phyloP scores from a whole-genome alignment of 2,329 filamentous ascomycete genomes.

The Xylariales sp. region DNA sequence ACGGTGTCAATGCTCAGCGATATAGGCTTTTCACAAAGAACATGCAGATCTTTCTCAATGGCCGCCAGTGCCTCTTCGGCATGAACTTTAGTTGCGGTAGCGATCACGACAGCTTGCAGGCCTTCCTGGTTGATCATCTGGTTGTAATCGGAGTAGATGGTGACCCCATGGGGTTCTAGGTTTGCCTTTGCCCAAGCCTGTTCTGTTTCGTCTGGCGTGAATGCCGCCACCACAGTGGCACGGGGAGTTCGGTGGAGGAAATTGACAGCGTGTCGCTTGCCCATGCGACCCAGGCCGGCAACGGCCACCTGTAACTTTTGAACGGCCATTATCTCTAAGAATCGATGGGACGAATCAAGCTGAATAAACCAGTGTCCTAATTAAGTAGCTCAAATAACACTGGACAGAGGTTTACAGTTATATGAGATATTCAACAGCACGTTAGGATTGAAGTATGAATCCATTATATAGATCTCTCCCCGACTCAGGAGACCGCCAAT shows the following conservation, averaged over 20 bases:
- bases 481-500: too few species aligned
- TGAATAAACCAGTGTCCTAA: too few species aligned
- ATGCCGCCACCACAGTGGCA: conserved; percentile 62
- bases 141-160: conserved; percentile 58
- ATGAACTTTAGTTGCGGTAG: conserved; percentile 62
- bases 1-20: conserved; percentile 70
- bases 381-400: too few species aligned
- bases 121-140: conserved; percentile 57
- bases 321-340: background rate
- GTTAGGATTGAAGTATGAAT: too few species aligned
- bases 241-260: conserved; percentile 51
- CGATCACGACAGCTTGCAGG: conserved; percentile 57
- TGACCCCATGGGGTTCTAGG: conserved; percentile 54
- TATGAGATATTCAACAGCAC: too few species aligned
- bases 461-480: too few species aligned
- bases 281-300: conserved; percentile 18
- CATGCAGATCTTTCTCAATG: conserved; percentile 65
- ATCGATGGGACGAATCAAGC: background rate
- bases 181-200: conserved; percentile 58
- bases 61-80: conserved; percentile 67
- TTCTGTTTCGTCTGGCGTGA: conserved; percentile 58
- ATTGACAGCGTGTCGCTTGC: conserved; percentile 43
- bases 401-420: too few species aligned
- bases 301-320: conserved; percentile 17
- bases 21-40: conserved; percentile 70